phyloP scores from a whole-genome alignment of 78 protist species.

The Isochrysis galbana region DNA sequence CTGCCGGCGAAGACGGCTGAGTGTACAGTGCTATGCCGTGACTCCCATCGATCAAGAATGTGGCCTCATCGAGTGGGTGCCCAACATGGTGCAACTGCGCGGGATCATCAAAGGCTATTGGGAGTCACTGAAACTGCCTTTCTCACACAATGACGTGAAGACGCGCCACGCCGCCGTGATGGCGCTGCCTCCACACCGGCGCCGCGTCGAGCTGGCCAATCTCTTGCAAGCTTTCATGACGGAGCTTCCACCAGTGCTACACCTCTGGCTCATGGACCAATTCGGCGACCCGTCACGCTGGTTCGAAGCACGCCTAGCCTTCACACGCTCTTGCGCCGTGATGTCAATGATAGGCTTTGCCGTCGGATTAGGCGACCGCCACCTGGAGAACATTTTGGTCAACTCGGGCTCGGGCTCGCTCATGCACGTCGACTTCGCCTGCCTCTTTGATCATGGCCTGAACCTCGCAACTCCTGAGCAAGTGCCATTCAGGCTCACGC shows the following conservation, averaged over 20 bases:
- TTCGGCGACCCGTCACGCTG: slow-evolving; percentile 86
- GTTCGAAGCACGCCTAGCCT: slow-evolving; percentile 77
- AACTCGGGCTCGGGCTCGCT: slow-evolving; percentile 70
- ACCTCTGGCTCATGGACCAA: slow-evolving; percentile 73
- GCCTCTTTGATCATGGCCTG: slow-evolving; percentile 85
- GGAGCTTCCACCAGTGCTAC: slow-evolving; percentile 76
- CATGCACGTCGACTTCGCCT: slow-evolving; percentile 93
- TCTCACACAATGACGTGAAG: not conserved
- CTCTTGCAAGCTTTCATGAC: slow-evolving; percentile 11
- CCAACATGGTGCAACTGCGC: slow-evolving; percentile 54
- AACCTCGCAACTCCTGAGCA: slow-evolving; percentile 73
- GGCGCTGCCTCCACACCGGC: not conserved
- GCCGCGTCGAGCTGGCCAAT: not conserved
- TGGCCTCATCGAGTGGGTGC: slow-evolving; percentile 94
- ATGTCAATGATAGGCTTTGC: slow-evolving; percentile 85
- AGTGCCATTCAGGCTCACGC: slow-evolving; percentile 95
- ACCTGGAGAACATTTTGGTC: slow-evolving; percentile 89
- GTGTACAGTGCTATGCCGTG: slow-evolving; percentile 81
- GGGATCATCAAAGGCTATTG: not conserved
- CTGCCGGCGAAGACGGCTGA: slow-evolving; percentile 50
- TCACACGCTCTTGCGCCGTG: slow-evolving; percentile 68
- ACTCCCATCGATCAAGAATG: slow-evolving; percentile 77
- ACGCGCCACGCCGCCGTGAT: not conserved
- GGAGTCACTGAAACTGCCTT: not conserved
- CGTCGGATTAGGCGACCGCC: slow-evolving; percentile 91